phyloP scores from a whole-genome alignment of 169 alveolate genomes.

The Toxoplasma gondii region DNA sequence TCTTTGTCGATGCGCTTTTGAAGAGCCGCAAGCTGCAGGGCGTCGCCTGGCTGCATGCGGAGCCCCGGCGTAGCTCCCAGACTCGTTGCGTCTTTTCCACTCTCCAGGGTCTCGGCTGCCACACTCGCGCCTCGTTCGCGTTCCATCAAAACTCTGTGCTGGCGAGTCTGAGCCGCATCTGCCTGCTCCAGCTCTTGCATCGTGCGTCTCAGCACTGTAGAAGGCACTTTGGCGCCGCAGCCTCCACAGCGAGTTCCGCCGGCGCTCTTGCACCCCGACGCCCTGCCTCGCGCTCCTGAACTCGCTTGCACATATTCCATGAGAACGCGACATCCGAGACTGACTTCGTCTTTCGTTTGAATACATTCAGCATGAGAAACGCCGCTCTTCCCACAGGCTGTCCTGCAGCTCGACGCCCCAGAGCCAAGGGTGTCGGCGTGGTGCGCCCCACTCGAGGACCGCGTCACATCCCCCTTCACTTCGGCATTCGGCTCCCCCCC shows the following conservation, averaged over 20 bases:
- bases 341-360: neutral
- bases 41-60: neutral
- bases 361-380: too few species aligned
- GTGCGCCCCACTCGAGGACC: too few species aligned
- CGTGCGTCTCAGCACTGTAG: neutral
- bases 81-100: neutral
- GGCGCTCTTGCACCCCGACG: neutral
- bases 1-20: neutral
- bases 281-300: neutral
- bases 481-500: too few species aligned
- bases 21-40: neutral
- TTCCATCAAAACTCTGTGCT: neutral
- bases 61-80: neutral
- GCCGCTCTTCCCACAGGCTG: neutral
- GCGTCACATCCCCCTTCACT: too few species aligned
- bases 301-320: neutral
- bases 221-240: slow-evolving; percentile 27
- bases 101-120: neutral
- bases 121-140: neutral
- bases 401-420: too few species aligned
- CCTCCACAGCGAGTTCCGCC: slow-evolving; percentile 26
- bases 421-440: too few species aligned
- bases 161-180: neutral
- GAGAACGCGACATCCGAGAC: neutral
- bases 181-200: neutral